These are phyloP conservation scores for Hygrophorus russula DNA, from an alignment of 768 basidiomycete species.

Conservation along the genomic window DNA sequence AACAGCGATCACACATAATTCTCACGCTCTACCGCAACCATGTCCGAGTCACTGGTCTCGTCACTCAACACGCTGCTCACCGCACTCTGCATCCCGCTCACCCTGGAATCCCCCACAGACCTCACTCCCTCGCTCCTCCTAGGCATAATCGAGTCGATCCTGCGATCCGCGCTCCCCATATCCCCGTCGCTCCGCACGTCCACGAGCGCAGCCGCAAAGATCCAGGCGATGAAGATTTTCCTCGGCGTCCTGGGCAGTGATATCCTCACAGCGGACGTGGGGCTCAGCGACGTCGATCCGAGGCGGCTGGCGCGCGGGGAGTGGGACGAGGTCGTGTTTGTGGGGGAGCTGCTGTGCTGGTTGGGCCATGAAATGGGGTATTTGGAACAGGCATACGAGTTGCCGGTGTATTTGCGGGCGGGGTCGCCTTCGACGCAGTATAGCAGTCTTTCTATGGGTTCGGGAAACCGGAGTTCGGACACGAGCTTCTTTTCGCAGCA, in stretches of 20 bases:
- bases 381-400: slow-evolving; percentile 4
- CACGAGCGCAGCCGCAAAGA: slow-evolving; percentile 24
- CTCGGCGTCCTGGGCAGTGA: slow-evolving; percentile 64
- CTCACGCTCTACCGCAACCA: too few relatives aligned
- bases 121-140: slow-evolving; percentile 65
- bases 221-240: slow-evolving; percentile 65
- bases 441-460: not conserved
- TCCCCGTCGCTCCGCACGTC: slow-evolving; percentile 9
- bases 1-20: too few relatives aligned
- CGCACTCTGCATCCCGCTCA: slow-evolving; percentile 32
- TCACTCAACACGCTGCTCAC: slow-evolving; percentile 38
- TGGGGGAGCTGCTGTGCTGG: slow-evolving; percentile 63
- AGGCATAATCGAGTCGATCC: slow-evolving; percentile 54
- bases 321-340: slow-evolving; percentile 53
- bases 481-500: not conserved
- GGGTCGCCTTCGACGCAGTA: slow-evolving; percentile 3
- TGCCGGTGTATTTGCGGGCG: not conserved
- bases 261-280: slow-evolving; percentile 45
- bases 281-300: slow-evolving; percentile 56
- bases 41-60: slow-evolving; percentile 16
- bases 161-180: slow-evolving; percentile 43
- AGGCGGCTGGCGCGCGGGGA: slow-evolving; percentile 50
- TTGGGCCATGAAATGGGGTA: slow-evolving; percentile 35
- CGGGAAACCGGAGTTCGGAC: not conserved
- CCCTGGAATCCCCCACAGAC: slow-evolving; percentile 40